Evolutionary conservation across 306 rosid genomes (phyloP).

Genomic region (Castanea sativa): DNA sequence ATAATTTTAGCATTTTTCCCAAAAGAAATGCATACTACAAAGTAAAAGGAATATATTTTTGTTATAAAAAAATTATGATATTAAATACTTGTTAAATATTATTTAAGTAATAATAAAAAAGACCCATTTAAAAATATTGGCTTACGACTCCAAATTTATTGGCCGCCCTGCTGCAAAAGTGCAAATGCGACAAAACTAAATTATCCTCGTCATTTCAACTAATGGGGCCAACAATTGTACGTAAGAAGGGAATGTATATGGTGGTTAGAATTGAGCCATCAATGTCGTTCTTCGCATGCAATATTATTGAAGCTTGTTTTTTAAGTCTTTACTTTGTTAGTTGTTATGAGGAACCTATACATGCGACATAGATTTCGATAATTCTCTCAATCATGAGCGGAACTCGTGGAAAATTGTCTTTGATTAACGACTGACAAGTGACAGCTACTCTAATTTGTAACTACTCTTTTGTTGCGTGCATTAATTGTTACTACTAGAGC

Average conservation of each 20-base stretch:
- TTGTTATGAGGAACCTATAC: neutral
- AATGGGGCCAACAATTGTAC: neutral
- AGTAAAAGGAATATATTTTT: too few species aligned
- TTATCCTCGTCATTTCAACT: neutral
- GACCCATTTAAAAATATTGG: too few species aligned
- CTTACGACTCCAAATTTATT: too few species aligned
- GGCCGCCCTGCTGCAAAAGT: too few species aligned
- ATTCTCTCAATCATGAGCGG: neutral
- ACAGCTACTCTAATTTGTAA: neutral
- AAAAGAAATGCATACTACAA: too few species aligned
- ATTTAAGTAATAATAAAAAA: too few species aligned
- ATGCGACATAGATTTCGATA: neutral
- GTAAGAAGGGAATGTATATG: constrained; percentile 7
- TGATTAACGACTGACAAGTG: too few species aligned
- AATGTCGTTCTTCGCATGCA: constrained; percentile 20
- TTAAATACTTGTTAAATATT: too few species aligned
- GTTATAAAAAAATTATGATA: too few species aligned
- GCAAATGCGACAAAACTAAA: neutral
- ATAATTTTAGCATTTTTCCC: too few species aligned
- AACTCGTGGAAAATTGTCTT: neutral
- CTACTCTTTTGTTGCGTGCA: neutral
- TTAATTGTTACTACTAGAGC: neutral
- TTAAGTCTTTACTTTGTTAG: constrained; percentile 23
- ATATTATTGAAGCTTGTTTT: constrained; percentile 28
- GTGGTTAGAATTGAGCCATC: constrained; percentile 52